These are phyloP conservation scores for Metschnikowia gelsemii DNA, from an alignment of 805 yeast genomes.

Conservation along the genomic window DNA sequence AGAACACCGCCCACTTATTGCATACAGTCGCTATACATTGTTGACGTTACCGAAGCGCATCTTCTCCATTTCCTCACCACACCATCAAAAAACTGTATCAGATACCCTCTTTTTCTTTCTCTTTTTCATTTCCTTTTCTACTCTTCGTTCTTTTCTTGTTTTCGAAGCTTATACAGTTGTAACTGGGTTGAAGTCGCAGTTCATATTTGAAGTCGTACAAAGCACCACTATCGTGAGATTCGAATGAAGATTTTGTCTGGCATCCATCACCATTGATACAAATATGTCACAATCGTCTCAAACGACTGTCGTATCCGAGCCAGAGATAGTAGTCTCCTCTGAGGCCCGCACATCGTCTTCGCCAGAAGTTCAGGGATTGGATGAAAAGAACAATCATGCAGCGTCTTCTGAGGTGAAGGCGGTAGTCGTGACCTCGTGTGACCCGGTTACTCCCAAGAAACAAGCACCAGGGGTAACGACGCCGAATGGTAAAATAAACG, in stretches of 20 bases:
- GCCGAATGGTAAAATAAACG: neutral
- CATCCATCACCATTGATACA: too few relatives aligned
- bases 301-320: neutral
- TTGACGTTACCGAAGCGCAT: conserved; percentile 1
- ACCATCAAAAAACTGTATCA: neutral
- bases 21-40: neutral
- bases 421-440: neutral
- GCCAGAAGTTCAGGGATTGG: neutral
- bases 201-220: conserved; percentile 1
- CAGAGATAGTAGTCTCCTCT: neutral
- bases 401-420: neutral
- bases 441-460: conserved; percentile 6
- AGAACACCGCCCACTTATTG: neutral
- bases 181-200: neutral
- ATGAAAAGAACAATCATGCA: neutral
- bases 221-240: too few relatives aligned
- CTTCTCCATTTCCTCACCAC: neutral
- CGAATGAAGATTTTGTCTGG: too few relatives aligned
- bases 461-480: neutral
- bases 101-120: neutral
- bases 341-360: neutral
- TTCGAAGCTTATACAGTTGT: neutral
- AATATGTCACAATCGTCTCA: neutral
- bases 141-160: neutral
- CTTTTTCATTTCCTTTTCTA: neutral